Evolutionary conservation across 2,329 filamentous ascomycete species (phyloP), one percentile per base, ranked within the genome.

Genomic region (Arthrinium phaeospermum): DNA sequence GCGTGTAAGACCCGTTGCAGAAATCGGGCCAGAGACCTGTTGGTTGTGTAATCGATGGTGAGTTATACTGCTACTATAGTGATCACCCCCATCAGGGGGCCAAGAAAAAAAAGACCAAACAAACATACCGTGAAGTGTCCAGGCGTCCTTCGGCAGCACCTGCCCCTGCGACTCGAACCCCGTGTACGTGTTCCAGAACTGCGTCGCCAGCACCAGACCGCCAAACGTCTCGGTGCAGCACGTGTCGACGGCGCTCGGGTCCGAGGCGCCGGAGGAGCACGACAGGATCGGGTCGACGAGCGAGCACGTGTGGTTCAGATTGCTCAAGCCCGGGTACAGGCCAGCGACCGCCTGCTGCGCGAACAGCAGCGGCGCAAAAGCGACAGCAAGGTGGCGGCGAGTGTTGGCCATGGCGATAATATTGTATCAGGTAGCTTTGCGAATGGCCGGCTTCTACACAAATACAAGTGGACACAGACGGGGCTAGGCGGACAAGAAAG

Each of bases 171-270:
- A 78, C 78, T 92, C 90, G 45, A 86, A 83, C 3, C 90, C 90
- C 0, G 91, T 92, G 78, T 90, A 90, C 0, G 88, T 90, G 75
- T 86, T 83, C 91, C 91, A 93, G 80, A 90, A 91, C 75, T 92
- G 90, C 0, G 91, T 92, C 71, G 83, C 83, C 3, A 92, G 83
- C 45, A 92, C 77, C 6, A 92, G 83, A 4, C 91, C 91, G 41
- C 91, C 91, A 75, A 84, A 92, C 0, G 91, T 92, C 82, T 92
- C 91, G 22, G 85, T 85, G 76, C 91, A 92, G 84, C 91, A 92
- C 0, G 87, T 87, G 77, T 92, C 90, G 46, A 89, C 87, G 70
- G 83, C 78, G 46, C 76, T 80, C 1, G 83, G 84, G 57, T 64
- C 57, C 34, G 81, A 80, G 7, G 86, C 87, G 1, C 80, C 78